A percentile compares a stretch with the other conserved stretches of the same genome.
These are phyloP conservation scores for Neurospora sp. DNA, from an alignment of 495 filamentous ascomycete species.

Conservation along the genomic window DNA sequence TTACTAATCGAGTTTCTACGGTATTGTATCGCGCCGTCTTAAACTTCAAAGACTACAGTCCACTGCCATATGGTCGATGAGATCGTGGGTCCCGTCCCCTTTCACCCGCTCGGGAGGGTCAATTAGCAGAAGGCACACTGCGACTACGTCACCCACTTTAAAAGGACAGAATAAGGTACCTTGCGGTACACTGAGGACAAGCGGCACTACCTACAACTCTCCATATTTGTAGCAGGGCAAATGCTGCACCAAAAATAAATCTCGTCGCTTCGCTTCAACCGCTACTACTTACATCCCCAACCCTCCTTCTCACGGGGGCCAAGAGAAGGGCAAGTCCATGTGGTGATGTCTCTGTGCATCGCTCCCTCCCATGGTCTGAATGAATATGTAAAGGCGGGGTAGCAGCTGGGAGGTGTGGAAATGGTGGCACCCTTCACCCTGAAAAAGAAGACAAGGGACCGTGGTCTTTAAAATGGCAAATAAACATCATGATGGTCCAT, in stretches of 20 bases:
- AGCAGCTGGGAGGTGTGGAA: neutral
- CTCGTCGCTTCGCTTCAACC: neutral
- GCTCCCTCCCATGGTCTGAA: neutral
- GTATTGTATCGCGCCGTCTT: neutral
- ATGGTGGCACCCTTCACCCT: neutral
- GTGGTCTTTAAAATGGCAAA: neutral
- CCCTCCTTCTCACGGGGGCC: neutral
- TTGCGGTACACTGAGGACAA: neutral
- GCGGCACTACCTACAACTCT: neutral
- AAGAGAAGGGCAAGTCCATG: neutral
- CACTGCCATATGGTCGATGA: neutral
- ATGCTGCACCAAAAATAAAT: neutral
- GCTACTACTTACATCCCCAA: neutral
- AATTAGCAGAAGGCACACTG: neutral
- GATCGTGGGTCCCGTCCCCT: neutral
- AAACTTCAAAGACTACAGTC: neutral
- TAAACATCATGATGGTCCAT: neutral
- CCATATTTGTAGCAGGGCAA: neutral
- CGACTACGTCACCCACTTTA: neutral
- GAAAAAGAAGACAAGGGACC: neutral
- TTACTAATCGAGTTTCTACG: too few species aligned
- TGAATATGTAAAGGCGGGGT: neutral
- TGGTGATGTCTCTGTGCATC: neutral
- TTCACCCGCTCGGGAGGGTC: neutral
- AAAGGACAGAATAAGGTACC: neutral